Evolutionary conservation across 169 alveolate genomes (phyloP).

Genomic region (Sarcocystis neurona): DNA sequence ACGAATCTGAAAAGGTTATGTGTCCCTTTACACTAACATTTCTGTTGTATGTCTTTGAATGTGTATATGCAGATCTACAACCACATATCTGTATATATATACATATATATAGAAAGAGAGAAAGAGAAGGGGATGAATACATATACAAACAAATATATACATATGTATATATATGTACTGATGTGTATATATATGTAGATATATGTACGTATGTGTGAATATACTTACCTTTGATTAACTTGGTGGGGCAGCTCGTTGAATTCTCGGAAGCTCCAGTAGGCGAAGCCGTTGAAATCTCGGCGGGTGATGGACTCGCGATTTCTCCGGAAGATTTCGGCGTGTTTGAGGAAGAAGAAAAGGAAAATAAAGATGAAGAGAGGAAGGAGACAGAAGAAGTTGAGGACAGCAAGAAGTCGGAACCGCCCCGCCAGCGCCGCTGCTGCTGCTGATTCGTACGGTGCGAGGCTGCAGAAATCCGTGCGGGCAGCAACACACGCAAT

Average conservation of each 20-base stretch:
- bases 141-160: background rate
- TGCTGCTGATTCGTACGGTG: slow-evolving; percentile 38
- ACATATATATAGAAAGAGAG: too few relatives aligned
- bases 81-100: too few relatives aligned
- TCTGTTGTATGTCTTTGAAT: too few relatives aligned
- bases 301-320: background rate
- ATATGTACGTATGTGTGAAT: background rate
- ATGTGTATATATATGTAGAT: background rate
- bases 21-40: too few relatives aligned
- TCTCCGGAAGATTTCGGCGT: slow-evolving; percentile 48
- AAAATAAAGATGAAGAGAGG: slow-evolving; percentile 60
- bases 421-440: slow-evolving; percentile 17
- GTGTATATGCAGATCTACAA: too few relatives aligned
- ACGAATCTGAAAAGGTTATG: too few relatives aligned
- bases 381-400: slow-evolving; percentile 17
- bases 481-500: background rate
- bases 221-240: background rate
- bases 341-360: slow-evolving; percentile 41
- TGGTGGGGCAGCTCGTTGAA: slow-evolving; percentile 70
- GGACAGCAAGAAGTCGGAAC: background rate
- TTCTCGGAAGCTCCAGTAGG: slow-evolving; percentile 65
- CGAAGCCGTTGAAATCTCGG: slow-evolving; percentile 49
- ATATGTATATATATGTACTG: background rate
- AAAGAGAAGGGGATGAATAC: background rate
- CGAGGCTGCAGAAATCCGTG: background rate